Conservation (phyloP, 768 basidiomycete genomes). For the Lactarius tabidus region DNA sequence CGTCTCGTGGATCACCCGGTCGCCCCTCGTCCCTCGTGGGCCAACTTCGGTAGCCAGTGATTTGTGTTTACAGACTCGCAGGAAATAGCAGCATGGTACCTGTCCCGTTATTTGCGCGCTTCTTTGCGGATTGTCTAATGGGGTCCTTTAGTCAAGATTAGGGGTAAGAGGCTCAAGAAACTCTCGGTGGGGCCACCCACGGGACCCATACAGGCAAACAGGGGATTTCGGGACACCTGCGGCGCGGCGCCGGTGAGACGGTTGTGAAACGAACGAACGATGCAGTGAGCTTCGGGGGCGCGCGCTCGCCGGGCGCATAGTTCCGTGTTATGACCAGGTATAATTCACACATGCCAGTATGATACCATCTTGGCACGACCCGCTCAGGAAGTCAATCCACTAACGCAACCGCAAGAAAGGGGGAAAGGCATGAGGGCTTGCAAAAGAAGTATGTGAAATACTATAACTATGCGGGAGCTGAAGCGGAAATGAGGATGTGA, state of each 20-base stretch:
- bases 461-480: constrained; percentile 15
- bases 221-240: background rate
- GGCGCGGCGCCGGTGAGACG: background rate
- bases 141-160: background rate
- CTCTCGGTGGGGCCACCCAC: background rate
- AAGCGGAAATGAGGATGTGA: constrained; percentile 12
- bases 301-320: background rate
- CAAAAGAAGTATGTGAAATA: constrained; percentile 2
- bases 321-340: no score
- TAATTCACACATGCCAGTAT: background rate
- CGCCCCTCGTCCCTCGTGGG: no score
- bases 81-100: background rate
- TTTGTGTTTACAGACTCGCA: background rate
- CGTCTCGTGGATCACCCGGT: background rate
- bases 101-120: background rate
- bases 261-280: background rate
- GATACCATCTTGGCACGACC: background rate
- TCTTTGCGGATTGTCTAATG: background rate
- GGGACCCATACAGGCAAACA: background rate
- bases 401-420: background rate
- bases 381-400: background rate
- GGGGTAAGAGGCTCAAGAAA: background rate
- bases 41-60: no score
- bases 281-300: background rate
- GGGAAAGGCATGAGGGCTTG: background rate